Percentiles rank a stretch among this genome's conserved stretches.
Evolutionary conservation across 2,329 filamentous ascomycete genomes (phyloP).

Genomic region (Neofusicoccum laricinum): DNA sequence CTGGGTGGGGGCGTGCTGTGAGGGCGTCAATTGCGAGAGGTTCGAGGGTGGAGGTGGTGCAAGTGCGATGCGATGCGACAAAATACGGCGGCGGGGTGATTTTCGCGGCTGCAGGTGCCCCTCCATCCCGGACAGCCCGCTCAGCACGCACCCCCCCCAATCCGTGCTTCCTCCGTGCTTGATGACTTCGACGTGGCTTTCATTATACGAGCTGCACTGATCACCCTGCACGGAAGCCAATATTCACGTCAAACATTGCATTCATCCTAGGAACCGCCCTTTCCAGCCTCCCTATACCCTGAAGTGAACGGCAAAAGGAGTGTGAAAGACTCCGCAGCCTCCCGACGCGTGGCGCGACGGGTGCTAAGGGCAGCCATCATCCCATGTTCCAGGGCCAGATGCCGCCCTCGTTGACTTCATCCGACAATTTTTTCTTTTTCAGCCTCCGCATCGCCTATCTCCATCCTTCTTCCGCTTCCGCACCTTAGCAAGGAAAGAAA

Average conservation of each 20-base stretch:
- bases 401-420: not conserved
- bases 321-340: constrained; percentile 3
- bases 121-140: not conserved
- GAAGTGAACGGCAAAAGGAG: constrained; percentile 6
- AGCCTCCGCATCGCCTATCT: not conserved
- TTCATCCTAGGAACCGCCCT: constrained; percentile 11
- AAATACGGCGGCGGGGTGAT: constrained; percentile 12
- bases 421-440: not conserved
- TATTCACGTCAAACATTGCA: constrained; percentile 14
- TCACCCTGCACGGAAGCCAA: constrained; percentile 10
- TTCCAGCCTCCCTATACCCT: not conserved
- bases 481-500: not conserved
- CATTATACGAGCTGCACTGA: not conserved
- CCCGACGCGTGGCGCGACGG: not conserved
- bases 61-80: not conserved
- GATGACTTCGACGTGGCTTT: not conserved
- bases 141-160: not conserved
- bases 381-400: constrained; percentile 6
- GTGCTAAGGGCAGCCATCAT: not conserved
- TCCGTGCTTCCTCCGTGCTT: constrained; percentile 5
- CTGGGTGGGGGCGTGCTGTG: no score
- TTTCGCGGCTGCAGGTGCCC: constrained; percentile 8
- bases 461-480: not conserved
- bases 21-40: no score
- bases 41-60: not conserved